Conservation (phyloP, 305 asterid genomes). For the Lippia alba region DNA sequence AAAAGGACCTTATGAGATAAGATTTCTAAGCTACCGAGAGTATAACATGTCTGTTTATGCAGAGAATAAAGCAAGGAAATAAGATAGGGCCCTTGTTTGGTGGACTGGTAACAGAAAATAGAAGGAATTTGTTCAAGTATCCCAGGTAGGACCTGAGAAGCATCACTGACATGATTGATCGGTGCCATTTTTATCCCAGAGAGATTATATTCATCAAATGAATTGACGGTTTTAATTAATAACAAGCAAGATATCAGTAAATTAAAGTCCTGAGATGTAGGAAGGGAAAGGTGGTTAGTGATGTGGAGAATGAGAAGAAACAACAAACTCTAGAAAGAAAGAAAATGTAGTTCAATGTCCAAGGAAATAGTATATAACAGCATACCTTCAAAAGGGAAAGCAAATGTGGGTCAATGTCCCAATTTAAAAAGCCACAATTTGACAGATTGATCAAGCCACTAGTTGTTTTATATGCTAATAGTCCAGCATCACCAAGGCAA, state of each 20-base stretch:
- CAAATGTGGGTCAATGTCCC: slow-evolving; percentile 72
- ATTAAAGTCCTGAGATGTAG: background rate
- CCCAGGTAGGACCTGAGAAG: slow-evolving; percentile 21
- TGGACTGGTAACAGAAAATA: slow-evolving; percentile 3
- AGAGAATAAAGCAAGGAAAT: background rate
- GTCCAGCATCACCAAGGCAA: slow-evolving; percentile 70
- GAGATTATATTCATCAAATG: background rate
- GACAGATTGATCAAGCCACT: slow-evolving; percentile 74
- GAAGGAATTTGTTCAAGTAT: slow-evolving; percentile 7
- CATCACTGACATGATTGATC: slow-evolving; percentile 1
- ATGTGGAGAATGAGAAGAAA: background rate
- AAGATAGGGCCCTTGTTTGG: slow-evolving; percentile 7
- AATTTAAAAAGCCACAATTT: slow-evolving; percentile 67
- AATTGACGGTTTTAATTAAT: background rate
- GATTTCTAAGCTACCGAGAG: slow-evolving; percentile 4
- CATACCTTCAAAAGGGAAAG: slow-evolving; percentile 90
- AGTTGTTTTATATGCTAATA: slow-evolving; percentile 68
- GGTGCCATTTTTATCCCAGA: background rate
- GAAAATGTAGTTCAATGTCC: background rate
- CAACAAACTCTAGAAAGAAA: too few species aligned
- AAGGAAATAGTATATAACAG: slow-evolving; percentile 22
- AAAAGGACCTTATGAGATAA: slow-evolving; percentile 14
- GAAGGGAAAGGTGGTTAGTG: background rate
- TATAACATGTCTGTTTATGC: background rate
- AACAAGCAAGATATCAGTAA: background rate